Evolutionary conservation across 208 protist genomes (phyloP).

Genomic region (Wallacemonas sp.): DNA sequence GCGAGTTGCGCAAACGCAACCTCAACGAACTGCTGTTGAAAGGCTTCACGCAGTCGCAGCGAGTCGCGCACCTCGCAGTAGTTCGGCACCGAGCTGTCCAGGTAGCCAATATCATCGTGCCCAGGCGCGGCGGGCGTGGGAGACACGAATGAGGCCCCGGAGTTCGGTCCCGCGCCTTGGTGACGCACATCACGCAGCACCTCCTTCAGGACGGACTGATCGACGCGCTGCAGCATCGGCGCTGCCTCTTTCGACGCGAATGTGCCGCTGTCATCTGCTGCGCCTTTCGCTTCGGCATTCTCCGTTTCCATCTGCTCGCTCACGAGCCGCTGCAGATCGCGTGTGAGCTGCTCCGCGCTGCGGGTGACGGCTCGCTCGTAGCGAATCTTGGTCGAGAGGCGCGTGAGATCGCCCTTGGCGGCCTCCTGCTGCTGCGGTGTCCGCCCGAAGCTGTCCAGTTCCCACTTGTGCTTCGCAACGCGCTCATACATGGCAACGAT

Average conservation of each 20-base stretch:
- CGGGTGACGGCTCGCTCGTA: slow-evolving; percentile 3
- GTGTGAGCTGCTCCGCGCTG: slow-evolving; percentile 8
- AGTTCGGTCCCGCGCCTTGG: too few relatives aligned
- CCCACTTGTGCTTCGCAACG: slow-evolving; percentile 65
- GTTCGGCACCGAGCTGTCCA: slow-evolving; percentile 38
- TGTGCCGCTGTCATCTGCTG: too few relatives aligned
- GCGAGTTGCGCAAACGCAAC: slow-evolving; percentile 43
- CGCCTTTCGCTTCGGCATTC: too few relatives aligned
- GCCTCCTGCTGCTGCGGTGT: slow-evolving; percentile 72
- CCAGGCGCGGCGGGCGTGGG: background rate
- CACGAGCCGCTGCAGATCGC: slow-evolving; percentile 5
- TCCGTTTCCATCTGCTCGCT: too few relatives aligned
- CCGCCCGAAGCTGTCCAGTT: slow-evolving; percentile 65
- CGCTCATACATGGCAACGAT: slow-evolving; percentile 78
- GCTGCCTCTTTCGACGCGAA: too few relatives aligned
- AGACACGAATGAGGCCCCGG: too few relatives aligned
- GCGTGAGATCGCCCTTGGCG: slow-evolving; percentile 21
- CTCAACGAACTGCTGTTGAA: slow-evolving; percentile 51
- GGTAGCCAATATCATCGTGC: slow-evolving; percentile 24
- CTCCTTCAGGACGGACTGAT: slow-evolving; percentile 9
- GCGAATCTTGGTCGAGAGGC: slow-evolving; percentile 37
- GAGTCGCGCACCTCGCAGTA: slow-evolving; percentile 47
- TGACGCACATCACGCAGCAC: slow-evolving; percentile 6
- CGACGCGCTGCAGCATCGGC: background rate
- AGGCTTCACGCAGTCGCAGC: slow-evolving; percentile 54